Conservation (phyloP, 2,329 filamentous ascomycete species). For the Coniella lustricola region DNA sequence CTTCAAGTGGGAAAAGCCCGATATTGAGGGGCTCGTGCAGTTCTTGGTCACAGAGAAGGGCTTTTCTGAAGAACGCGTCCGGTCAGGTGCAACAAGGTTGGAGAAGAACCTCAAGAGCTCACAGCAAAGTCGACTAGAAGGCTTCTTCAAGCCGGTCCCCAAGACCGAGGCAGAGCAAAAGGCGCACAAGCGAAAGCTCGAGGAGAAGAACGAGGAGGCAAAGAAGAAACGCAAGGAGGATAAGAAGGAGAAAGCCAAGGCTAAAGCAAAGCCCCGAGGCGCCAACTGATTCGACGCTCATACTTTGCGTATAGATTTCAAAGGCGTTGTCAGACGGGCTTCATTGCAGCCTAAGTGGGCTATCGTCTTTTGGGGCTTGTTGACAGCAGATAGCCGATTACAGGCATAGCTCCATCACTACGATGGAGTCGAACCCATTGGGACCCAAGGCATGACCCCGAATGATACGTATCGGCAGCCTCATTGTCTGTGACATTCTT, state of each 20-base stretch:
- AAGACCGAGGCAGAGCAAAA: slow-evolving; percentile 84
- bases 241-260: slow-evolving; percentile 89
- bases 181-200: slow-evolving; percentile 82
- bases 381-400: no score
- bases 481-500: neutral
- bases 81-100: slow-evolving; percentile 67
- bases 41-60: slow-evolving; percentile 92
- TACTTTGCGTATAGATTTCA: no score
- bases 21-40: slow-evolving; percentile 81
- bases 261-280: slow-evolving; percentile 78
- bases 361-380: no score
- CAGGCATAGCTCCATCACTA: no score
- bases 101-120: slow-evolving; percentile 86
- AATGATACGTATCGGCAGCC: no score
- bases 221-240: slow-evolving; percentile 95
- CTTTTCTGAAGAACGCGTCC: slow-evolving; percentile 91
- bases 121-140: slow-evolving; percentile 86
- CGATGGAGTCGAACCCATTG: no score
- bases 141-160: slow-evolving; percentile 91
- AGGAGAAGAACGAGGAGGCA: slow-evolving; percentile 83
- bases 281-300: slow-evolving; percentile 30
- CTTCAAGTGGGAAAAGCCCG: slow-evolving; percentile 95
- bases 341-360: no score
- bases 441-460: no score
- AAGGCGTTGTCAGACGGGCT: no score